Evolutionary conservation across 768 basidiomycete genomes (phyloP).

Genomic region (Exidia glandulosa): DNA sequence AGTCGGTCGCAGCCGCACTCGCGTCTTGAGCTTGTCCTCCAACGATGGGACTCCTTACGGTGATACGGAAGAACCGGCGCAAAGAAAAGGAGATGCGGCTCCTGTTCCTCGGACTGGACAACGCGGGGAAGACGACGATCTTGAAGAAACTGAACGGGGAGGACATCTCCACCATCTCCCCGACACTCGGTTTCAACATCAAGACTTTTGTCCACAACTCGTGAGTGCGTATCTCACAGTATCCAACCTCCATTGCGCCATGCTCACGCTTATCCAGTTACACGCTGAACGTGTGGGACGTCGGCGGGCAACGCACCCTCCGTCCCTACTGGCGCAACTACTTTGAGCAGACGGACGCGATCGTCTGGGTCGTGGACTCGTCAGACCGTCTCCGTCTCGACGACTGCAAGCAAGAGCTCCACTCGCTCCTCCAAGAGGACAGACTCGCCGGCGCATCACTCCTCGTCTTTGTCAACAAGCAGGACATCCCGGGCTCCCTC

Average conservation of each 20-base stretch:
- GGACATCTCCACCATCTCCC: conserved; percentile 78
- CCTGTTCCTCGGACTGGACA: conserved; percentile 92
- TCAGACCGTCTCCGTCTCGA: conserved; percentile 80
- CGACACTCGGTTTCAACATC: conserved; percentile 97
- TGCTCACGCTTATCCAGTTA: conserved; percentile 22
- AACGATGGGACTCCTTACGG: conserved; percentile 88
- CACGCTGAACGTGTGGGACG: conserved; percentile 57
- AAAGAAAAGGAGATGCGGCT: conserved; percentile 97
- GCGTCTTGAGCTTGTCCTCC: background rate
- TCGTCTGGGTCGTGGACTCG: conserved; percentile 99
- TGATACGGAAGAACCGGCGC: conserved; percentile 90
- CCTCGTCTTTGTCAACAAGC: conserved; percentile 95
- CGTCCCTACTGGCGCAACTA: conserved; percentile 99
- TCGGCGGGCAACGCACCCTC: conserved; percentile 91
- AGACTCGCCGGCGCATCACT: conserved; percentile 91
- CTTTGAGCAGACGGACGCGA: conserved; percentile 95
- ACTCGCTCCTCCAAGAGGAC: conserved; percentile 81
- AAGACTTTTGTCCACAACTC: conserved; percentile 81
- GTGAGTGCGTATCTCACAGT: no score
- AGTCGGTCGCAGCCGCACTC: background rate
- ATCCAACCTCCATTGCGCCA: conserved; percentile 11
- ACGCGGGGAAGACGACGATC: conserved; percentile 98
- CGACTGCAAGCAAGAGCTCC: conserved; percentile 83
- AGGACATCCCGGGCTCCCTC: conserved; percentile 86
- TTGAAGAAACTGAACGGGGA: conserved; percentile 90